A percentile compares a stretch with the other conserved stretches of the same genome.
Conservation (phyloP, 345 rosid species). For the Noccaea bulbosa region DNA sequence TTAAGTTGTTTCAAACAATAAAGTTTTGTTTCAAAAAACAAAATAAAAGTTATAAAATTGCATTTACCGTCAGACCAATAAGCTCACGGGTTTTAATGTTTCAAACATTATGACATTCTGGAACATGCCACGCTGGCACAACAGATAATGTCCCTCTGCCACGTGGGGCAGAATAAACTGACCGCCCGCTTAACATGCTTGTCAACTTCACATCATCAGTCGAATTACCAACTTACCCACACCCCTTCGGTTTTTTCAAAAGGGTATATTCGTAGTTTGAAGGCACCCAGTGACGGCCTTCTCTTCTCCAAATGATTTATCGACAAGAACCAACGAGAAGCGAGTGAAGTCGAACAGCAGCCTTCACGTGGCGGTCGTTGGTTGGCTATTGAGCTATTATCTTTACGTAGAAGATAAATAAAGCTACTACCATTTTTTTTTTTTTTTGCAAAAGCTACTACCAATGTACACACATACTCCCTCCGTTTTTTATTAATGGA, state of each 20-base stretch:
- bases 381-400: slow-evolving; percentile 47
- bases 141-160: slow-evolving; percentile 42
- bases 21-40: not conserved
- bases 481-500: too few relatives aligned
- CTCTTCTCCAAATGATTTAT: slow-evolving; percentile 40
- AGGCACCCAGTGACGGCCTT: not conserved
- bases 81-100: slow-evolving; percentile 48
- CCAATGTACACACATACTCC: slow-evolving; percentile 36
- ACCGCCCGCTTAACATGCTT: slow-evolving; percentile 24
- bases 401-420: slow-evolving; percentile 92
- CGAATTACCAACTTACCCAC: slow-evolving; percentile 22
- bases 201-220: not conserved
- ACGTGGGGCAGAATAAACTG: slow-evolving; percentile 48
- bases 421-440: slow-evolving; percentile 42
- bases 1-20: too few relatives aligned
- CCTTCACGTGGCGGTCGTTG: not conserved
- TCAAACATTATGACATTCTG: slow-evolving; percentile 51
- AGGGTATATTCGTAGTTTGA: not conserved
- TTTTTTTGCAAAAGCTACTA: slow-evolving; percentile 45
- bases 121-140: slow-evolving; percentile 50
- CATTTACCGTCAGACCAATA: slow-evolving; percentile 46
- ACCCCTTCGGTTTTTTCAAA: not conserved
- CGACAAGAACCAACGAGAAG: slow-evolving; percentile 47
- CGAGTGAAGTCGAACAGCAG: slow-evolving; percentile 14
- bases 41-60: not conserved